Evolutionary conservation across 805 yeast species (phyloP).

Genomic region (Jamesozyma lodderae): DNA sequence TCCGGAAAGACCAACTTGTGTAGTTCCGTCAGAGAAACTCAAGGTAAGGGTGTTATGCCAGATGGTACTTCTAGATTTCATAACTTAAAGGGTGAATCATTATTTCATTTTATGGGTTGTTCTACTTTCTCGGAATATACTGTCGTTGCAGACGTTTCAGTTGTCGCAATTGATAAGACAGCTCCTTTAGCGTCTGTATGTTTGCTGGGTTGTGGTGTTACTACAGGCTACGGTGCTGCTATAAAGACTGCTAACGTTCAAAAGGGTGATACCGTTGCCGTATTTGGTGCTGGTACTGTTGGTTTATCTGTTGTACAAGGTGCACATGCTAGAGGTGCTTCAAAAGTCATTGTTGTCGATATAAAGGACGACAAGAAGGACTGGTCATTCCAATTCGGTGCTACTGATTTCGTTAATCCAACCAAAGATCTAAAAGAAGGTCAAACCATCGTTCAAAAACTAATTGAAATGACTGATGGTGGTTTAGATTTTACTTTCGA

Average conservation of each 20-base stretch:
- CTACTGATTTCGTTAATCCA: conserved; percentile 91
- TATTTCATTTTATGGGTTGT: conserved; percentile 95
- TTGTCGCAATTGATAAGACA: conserved; percentile 78
- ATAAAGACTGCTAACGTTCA: conserved; percentile 80
- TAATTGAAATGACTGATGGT: conserved; percentile 89
- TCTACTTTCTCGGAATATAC: conserved; percentile 96
- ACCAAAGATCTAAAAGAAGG: conserved; percentile 57
- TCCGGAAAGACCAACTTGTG: conserved; percentile 96
- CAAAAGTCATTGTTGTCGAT: conserved; percentile 76
- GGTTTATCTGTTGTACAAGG: conserved; percentile 97
- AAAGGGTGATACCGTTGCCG: conserved; percentile 88
- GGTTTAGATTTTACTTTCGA: conserved; percentile 95
- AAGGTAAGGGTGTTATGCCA: conserved; percentile 98
- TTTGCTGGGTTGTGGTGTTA: conserved; percentile 95
- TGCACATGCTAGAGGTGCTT: conserved; percentile 75
- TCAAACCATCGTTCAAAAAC: conserved; percentile 66
- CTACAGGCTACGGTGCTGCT: conserved; percentile 98
- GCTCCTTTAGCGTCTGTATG: conserved; percentile 85
- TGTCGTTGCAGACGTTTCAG: conserved; percentile 94
- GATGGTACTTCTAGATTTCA: conserved; percentile 92
- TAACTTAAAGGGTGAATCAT: conserved; percentile 66
- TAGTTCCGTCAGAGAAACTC: conserved; percentile 92
- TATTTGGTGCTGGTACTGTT: conserved; percentile 96
- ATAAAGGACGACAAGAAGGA: conserved; percentile 73
- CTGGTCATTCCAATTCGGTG: conserved; percentile 87